Percentiles rank a stretch among this genome's conserved stretches.
Conservation (phyloP, 2,329 filamentous ascomycete species). For the Graphiopsis chlorocephala region DNA sequence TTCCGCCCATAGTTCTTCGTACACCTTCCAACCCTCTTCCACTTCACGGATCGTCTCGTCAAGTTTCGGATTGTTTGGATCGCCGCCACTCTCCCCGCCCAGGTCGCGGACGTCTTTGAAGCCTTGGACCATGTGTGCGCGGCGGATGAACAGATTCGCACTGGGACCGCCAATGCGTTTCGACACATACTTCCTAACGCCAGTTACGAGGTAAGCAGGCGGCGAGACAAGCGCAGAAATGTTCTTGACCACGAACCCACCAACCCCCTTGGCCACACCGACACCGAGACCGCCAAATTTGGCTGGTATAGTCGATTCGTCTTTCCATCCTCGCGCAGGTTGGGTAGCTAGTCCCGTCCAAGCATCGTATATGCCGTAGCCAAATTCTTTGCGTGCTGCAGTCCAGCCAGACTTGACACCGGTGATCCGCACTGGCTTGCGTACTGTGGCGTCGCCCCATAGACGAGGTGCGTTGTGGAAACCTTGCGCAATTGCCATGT, state of each 20-base stretch:
- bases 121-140: constrained; percentile 33
- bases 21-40: constrained; percentile 32
- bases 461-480: constrained; percentile 84
- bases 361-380: constrained; percentile 70
- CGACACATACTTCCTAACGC: constrained; percentile 73
- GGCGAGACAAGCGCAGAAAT: constrained; percentile 63
- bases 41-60: constrained; percentile 24
- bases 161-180: constrained; percentile 43
- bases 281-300: constrained; percentile 32
- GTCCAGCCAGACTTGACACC: constrained; percentile 71
- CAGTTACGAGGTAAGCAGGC: constrained; percentile 79
- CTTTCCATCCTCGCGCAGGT: constrained; percentile 66
- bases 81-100: constrained; percentile 16
- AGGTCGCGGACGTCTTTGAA: constrained; percentile 29
- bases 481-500: constrained; percentile 75
- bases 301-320: constrained; percentile 36
- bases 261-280: constrained; percentile 79
- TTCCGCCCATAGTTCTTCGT: constrained; percentile 32
- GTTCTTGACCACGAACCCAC: constrained; percentile 79
- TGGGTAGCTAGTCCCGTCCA: constrained; percentile 73
- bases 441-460: constrained; percentile 79
- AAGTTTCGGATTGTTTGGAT: constrained; percentile 19
- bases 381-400: constrained; percentile 68
- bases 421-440: constrained; percentile 73
- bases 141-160: constrained; percentile 29